phyloP scores from a whole-genome alignment of 1,284 basidiomycete genomes.

The Schizophyllum amplum region DNA sequence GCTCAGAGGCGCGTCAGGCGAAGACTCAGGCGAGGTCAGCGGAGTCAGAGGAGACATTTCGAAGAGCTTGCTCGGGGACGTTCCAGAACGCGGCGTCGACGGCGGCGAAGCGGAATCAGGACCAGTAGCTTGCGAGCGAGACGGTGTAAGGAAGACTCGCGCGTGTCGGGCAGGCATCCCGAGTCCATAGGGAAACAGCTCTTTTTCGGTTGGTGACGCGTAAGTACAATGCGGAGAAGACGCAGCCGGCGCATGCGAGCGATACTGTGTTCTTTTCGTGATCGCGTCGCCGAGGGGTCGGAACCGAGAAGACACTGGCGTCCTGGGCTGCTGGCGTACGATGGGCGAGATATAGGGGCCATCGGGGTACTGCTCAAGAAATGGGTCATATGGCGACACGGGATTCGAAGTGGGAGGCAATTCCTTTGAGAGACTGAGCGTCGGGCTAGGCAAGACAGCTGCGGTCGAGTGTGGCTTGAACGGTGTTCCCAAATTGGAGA shows the following conservation, averaged over 20 bases:
- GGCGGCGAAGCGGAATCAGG: neutral
- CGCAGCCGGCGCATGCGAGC: neutral
- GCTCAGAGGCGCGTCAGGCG: slow-evolving; percentile 2
- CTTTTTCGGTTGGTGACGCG: too few relatives aligned
- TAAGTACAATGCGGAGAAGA: too few relatives aligned
- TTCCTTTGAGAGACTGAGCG: neutral
- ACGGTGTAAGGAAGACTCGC: neutral
- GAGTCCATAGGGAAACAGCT: too few relatives aligned
- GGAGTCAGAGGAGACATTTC: slow-evolving; percentile 8
- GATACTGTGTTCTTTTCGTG: neutral
- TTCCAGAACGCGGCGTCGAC: neutral
- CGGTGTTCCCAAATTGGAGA: neutral
- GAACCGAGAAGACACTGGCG: too few relatives aligned
- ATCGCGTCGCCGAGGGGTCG: neutral
- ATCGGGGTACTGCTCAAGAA: neutral
- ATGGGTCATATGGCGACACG: too few relatives aligned
- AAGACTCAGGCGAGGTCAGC: slow-evolving; percentile 12
- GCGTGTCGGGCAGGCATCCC: too few relatives aligned
- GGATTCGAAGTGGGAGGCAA: too few relatives aligned
- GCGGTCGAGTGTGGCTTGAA: neutral
- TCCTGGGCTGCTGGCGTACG: neutral
- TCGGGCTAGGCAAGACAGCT: neutral
- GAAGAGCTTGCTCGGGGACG: neutral
- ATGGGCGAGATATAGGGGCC: neutral
- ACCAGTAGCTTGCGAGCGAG: neutral